phyloP scores from a whole-genome alignment of 1,139 yeast genomes.

The Sugiyamaella novakii region DNA sequence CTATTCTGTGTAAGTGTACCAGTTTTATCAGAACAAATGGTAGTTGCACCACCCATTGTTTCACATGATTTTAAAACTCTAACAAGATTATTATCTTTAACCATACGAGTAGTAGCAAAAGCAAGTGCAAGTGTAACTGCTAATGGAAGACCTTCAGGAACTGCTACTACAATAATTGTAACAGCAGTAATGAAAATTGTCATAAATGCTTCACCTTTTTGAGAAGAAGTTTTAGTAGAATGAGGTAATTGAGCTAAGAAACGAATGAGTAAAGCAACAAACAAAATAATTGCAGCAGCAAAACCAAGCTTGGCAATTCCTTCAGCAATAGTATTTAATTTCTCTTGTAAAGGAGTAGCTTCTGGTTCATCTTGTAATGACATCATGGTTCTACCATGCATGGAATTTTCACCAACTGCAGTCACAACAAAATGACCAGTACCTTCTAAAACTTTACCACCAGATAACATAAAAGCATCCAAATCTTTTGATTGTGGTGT shows the following conservation, averaged over 20 bases:
- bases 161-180: constrained; percentile 94
- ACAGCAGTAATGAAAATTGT: constrained; percentile 88
- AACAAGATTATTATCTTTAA: constrained; percentile 93
- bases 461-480: constrained; percentile 87
- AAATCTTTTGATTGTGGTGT: constrained; percentile 44
- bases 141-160: constrained; percentile 95
- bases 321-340: constrained; percentile 81
- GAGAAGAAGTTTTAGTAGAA: constrained; percentile 55
- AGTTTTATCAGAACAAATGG: constrained; percentile 95
- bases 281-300: constrained; percentile 76
- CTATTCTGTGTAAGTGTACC: constrained; percentile 93
- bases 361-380: constrained; percentile 74
- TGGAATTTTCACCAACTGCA: constrained; percentile 85
- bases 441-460: constrained; percentile 85
- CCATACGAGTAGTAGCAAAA: constrained; percentile 97
- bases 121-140: constrained; percentile 97
- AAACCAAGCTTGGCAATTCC: constrained; percentile 94
- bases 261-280: constrained; percentile 75
- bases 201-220: constrained; percentile 82
- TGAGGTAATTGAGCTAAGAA: constrained; percentile 69
- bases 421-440: constrained; percentile 84
- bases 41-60: constrained; percentile 98
- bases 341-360: constrained; percentile 83
- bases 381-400: constrained; percentile 89
- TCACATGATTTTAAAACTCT: constrained; percentile 92